Conservation (phyloP, 2,329 filamentous ascomycete genomes). For the Eurotiales sp. region DNA sequence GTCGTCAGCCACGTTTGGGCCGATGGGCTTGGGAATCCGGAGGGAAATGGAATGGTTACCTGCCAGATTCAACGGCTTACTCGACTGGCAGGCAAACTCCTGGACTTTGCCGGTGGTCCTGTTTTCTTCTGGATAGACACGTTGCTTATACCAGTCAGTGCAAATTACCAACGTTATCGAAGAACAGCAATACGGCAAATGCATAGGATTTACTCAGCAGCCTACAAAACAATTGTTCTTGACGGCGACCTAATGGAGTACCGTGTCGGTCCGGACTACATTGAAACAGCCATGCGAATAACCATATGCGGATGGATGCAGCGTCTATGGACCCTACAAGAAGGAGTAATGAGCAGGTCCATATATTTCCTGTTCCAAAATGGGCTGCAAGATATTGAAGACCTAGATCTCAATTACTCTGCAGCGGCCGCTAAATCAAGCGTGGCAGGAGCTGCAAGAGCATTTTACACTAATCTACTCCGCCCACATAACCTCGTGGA, state of each 20-base stretch:
- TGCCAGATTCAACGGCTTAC: no score
- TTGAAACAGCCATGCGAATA: conserved; percentile 1
- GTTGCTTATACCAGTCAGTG: no score
- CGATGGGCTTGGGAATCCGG: neutral
- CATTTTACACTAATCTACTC: neutral
- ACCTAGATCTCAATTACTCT: no score
- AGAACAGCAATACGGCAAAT: no score
- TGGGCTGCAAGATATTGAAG: neutral
- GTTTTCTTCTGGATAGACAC: no score
- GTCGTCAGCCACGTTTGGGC: conserved; percentile 1
- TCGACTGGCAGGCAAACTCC: no score
- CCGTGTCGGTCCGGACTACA: neutral
- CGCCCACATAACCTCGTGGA: neutral
- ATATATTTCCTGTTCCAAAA: conserved; percentile 1
- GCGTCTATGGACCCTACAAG: neutral
- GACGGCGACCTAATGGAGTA: no score
- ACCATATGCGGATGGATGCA: neutral
- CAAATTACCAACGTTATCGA: no score
- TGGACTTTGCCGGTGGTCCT: no score
- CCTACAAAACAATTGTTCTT: no score
- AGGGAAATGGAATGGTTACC: neutral
- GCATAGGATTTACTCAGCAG: no score
- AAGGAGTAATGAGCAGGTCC: conserved; percentile 1
- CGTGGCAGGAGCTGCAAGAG: neutral
- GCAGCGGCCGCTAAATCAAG: neutral